These are phyloP conservation scores for Cutaneotrichosporon sp. DNA, from an alignment of 1,284 basidiomycete genomes.

Conservation along the genomic window DNA sequence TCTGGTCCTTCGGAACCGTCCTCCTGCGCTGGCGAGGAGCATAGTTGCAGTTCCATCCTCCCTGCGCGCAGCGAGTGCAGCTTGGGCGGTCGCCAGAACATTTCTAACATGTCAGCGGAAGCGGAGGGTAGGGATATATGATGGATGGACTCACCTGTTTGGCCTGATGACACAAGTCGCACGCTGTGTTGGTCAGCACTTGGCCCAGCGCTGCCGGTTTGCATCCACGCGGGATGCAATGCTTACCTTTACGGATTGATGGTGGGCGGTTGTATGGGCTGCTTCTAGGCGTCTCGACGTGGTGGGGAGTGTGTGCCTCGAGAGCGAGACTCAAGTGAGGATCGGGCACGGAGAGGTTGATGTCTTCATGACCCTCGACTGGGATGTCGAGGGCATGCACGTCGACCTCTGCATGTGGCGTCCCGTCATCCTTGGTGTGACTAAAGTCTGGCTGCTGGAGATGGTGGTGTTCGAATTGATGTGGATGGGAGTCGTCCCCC, in stretches of 20 bases:
- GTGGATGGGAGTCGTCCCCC: slow-evolving; percentile 12
- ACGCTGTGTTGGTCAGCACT: slow-evolving; percentile 27
- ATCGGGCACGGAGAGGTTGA: slow-evolving; percentile 13
- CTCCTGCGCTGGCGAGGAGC: slow-evolving; percentile 46
- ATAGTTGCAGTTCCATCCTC: slow-evolving; percentile 45
- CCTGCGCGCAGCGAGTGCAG: slow-evolving; percentile 44
- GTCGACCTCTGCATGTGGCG: slow-evolving; percentile 14
- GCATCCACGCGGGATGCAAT: background rate
- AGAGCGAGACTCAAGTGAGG: slow-evolving; percentile 31
- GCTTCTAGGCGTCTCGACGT: slow-evolving; percentile 7
- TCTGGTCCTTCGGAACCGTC: slow-evolving; percentile 44
- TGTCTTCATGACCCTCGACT: slow-evolving; percentile 15
- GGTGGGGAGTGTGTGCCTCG: slow-evolving; percentile 14
- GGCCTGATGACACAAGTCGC: slow-evolving; percentile 45
- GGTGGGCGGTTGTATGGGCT: slow-evolving; percentile 33
- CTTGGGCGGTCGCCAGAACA: slow-evolving; percentile 47
- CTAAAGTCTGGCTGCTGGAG: slow-evolving; percentile 42
- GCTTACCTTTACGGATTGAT: slow-evolving; percentile 42
- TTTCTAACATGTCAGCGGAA: slow-evolving; percentile 27
- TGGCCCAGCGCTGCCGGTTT: background rate
- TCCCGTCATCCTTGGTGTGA: slow-evolving; percentile 25
- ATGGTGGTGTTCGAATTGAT: slow-evolving; percentile 32
- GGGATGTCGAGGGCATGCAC: slow-evolving; percentile 21
- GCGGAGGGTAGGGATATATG: background rate
- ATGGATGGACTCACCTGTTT: slow-evolving; percentile 35